phyloP scores from a whole-genome alignment of 495 filamentous ascomycete genomes.

The Paragyromitra xinjiangensis region DNA sequence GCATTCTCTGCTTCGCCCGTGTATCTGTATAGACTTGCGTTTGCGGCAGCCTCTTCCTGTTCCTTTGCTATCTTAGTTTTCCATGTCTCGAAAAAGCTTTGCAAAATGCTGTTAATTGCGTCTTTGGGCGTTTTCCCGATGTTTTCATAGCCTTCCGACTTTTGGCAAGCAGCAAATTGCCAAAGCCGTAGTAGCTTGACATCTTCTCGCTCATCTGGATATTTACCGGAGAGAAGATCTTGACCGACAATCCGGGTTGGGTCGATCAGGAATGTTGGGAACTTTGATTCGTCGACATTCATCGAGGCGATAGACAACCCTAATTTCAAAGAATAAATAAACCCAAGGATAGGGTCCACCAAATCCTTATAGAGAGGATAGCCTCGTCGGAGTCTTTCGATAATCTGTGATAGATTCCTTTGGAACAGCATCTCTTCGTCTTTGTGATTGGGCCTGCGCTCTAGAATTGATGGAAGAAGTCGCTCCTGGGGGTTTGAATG shows the following conservation, averaged over 20 bases:
- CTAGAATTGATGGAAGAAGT: constrained; percentile 44
- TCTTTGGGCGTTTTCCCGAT: constrained; percentile 16
- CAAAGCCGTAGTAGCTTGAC: constrained; percentile 59
- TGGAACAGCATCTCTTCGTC: constrained; percentile 68
- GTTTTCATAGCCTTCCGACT: constrained; percentile 39
- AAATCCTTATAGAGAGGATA: constrained; percentile 86
- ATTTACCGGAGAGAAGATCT: constrained; percentile 3
- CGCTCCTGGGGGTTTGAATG: constrained; percentile 63
- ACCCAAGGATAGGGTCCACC: constrained; percentile 77
- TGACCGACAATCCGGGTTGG: constrained; percentile 14
- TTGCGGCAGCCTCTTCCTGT: constrained; percentile 73
- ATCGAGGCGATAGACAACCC: constrained; percentile 71
- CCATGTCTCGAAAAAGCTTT: constrained; percentile 80
- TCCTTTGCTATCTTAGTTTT: constrained; percentile 75
- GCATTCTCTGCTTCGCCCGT: constrained; percentile 78
- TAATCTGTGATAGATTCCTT: constrained; percentile 75
- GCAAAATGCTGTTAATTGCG: constrained; percentile 64
- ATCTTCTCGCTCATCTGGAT: constrained; percentile 50
- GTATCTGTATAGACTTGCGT: constrained; percentile 81
- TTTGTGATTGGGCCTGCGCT: constrained; percentile 40
- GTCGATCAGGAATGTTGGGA: constrained; percentile 46
- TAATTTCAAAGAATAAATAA: constrained; percentile 80
- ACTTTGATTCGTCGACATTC: constrained; percentile 48
- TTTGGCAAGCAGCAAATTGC: constrained; percentile 39
- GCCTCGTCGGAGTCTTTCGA: constrained; percentile 69